Percentiles rank a stretch among this genome's conserved stretches.
phyloP scores from a whole-genome alignment of 164 flowering plant genomes.

The Nymphaea thermarum region DNA sequence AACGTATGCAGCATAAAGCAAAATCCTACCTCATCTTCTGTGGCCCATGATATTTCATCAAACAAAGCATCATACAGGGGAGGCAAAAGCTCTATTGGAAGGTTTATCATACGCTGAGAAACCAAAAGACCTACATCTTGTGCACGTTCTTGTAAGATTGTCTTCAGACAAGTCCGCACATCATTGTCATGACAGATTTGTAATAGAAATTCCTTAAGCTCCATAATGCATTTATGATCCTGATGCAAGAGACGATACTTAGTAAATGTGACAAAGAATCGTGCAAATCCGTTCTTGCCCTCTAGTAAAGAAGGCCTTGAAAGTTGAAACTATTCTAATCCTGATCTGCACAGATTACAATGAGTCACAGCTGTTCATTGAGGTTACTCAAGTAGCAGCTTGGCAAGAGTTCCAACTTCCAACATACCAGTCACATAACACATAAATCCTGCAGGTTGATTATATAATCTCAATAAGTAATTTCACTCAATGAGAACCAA shows the following conservation, averaged over 20 bases:
- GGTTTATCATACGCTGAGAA: constrained; percentile 71
- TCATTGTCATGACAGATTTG: constrained; percentile 34
- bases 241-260: constrained; percentile 10
- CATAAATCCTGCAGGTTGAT: too few relatives aligned
- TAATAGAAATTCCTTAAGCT: constrained; percentile 54
- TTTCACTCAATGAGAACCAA: too few relatives aligned
- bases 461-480: too few relatives aligned
- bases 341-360: too few relatives aligned
- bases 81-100: constrained; percentile 82
- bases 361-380: too few relatives aligned
- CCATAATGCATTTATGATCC: constrained; percentile 51
- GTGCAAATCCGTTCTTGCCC: too few relatives aligned
- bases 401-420: too few relatives aligned
- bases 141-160: constrained; percentile 44
- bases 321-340: too few relatives aligned
- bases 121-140: constrained; percentile 62
- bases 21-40: constrained; percentile 76
- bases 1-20: background rate
- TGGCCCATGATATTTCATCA: constrained; percentile 90
- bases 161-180: constrained; percentile 19
- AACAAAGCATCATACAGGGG: constrained; percentile 82
- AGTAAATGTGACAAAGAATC: background rate
- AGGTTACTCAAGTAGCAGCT: too few relatives aligned
- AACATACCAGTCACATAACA: too few relatives aligned
- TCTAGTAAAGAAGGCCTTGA: too few relatives aligned